A percentile compares a stretch with the other conserved stretches of the same genome.
Conservation (phyloP, 78 protist genomes). For the Dictyostelium capitatum region DNA sequence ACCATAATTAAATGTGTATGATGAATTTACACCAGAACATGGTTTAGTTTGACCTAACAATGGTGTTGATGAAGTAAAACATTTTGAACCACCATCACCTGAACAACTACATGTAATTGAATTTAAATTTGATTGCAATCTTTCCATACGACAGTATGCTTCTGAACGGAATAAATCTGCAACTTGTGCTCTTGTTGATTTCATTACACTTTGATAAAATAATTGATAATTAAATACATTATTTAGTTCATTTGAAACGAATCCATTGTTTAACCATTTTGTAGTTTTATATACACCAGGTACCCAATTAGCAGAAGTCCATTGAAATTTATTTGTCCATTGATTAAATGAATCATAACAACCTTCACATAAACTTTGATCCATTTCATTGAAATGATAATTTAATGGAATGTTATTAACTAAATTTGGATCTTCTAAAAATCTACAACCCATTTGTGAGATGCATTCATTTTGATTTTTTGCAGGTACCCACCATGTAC, state of each 20-base stretch:
- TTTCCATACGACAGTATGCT: conserved; percentile 26
- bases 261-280: background rate
- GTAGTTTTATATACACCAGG: conserved; percentile 3
- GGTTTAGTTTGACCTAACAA: conserved; percentile 17
- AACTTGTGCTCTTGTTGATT: background rate
- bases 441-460: conserved; percentile 2
- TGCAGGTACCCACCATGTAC: conserved; percentile 33
- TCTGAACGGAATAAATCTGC: conserved; percentile 25
- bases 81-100: conserved; percentile 9
- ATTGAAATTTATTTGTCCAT: conserved; percentile 36
- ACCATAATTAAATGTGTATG: background rate
- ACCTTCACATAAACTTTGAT: background rate
- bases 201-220: background rate
- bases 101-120: conserved; percentile 12
- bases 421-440: background rate
- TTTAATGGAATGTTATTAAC: background rate
- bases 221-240: background rate
- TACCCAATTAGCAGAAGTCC: conserved; percentile 6
- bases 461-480: background rate
- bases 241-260: background rate
- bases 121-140: conserved; percentile 6
- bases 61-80: background rate
- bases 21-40: background rate
- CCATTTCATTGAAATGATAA: conserved; percentile 31
- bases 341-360: background rate